phyloP scores from a whole-genome alignment of 225 moss, liverwort and hornwort genomes.

The Sphagnum tenellum region DNA sequence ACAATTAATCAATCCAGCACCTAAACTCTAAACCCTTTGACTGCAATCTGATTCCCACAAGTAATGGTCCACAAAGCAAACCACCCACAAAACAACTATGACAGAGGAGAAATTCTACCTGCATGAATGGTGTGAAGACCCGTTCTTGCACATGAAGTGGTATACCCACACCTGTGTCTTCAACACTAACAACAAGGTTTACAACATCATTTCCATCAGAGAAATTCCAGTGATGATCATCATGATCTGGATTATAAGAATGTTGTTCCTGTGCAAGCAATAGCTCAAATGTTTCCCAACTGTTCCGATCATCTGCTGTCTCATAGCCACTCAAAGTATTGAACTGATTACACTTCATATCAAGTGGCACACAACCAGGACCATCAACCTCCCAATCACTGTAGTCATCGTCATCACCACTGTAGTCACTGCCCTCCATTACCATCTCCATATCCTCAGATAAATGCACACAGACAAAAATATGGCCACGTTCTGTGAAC shows the following conservation, averaged over 20 bases:
- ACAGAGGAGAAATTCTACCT: constrained; percentile 13
- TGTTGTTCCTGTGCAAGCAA: constrained; percentile 37
- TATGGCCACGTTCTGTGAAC: constrained; percentile 59
- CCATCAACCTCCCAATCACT: constrained; percentile 52
- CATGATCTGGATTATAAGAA: constrained; percentile 21
- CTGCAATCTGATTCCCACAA: no score
- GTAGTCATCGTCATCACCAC: constrained; percentile 30
- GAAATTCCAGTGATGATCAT: constrained; percentile 31
- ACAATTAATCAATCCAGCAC: no score
- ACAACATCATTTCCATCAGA: constrained; percentile 45
- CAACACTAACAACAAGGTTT: constrained; percentile 53
- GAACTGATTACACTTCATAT: constrained; percentile 22
- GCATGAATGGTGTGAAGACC: constrained; percentile 64
- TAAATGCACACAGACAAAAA: constrained; percentile 62
- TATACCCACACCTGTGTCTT: constrained; percentile 68
- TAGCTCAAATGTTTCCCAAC: constrained; percentile 55
- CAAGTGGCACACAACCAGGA: constrained; percentile 31
- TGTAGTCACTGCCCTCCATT: constrained; percentile 39
- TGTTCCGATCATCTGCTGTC: constrained; percentile 50
- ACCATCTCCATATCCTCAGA: constrained; percentile 52
- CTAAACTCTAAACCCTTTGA: no score
- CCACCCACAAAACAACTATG: no score
- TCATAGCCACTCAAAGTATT: constrained; percentile 57
- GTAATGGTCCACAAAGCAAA: no score
- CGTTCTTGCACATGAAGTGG: constrained; percentile 55